phyloP scores from a whole-genome alignment of 495 filamentous ascomycete genomes.

The Aspergillus baeticus region DNA sequence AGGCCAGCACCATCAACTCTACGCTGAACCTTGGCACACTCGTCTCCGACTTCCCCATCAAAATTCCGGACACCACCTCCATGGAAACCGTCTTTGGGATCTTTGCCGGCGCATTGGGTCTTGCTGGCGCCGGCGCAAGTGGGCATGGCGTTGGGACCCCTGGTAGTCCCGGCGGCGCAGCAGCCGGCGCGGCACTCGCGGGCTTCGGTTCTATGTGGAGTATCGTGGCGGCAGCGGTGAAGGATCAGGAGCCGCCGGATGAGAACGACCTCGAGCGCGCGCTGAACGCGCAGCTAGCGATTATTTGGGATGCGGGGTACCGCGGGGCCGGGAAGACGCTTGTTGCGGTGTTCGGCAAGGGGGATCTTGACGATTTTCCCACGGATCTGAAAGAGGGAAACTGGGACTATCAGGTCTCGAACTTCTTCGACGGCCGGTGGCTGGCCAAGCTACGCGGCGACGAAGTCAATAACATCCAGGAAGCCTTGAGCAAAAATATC shows the following conservation, averaged over 20 bases:
- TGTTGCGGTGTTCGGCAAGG: too few relatives aligned
- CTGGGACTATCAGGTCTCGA: neutral
- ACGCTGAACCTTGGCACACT: neutral
- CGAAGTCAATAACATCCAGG: neutral
- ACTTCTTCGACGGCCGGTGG: slow-evolving; percentile 2
- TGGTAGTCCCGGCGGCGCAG: neutral
- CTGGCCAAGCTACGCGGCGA: neutral
- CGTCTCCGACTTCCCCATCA: neutral
- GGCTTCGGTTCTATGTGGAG: neutral
- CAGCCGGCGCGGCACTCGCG: neutral
- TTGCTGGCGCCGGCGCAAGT: neutral
- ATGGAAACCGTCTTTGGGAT: neutral
- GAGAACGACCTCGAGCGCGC: neutral
- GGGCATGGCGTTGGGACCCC: neutral
- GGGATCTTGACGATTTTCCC: neutral
- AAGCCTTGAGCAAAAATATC: neutral
- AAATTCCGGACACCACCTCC: neutral
- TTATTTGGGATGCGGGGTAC: neutral
- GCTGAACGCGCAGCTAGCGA: neutral
- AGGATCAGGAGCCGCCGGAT: neutral
- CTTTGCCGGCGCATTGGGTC: neutral
- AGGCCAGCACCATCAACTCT: neutral
- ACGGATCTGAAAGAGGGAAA: neutral
- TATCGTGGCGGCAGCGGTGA: neutral
- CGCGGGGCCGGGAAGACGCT: neutral